Percentiles rank a stretch among this genome's conserved stretches.
These are phyloP conservation scores for Penicillium canariense DNA, from an alignment of 495 filamentous ascomycete genomes.

Conservation along the genomic window DNA sequence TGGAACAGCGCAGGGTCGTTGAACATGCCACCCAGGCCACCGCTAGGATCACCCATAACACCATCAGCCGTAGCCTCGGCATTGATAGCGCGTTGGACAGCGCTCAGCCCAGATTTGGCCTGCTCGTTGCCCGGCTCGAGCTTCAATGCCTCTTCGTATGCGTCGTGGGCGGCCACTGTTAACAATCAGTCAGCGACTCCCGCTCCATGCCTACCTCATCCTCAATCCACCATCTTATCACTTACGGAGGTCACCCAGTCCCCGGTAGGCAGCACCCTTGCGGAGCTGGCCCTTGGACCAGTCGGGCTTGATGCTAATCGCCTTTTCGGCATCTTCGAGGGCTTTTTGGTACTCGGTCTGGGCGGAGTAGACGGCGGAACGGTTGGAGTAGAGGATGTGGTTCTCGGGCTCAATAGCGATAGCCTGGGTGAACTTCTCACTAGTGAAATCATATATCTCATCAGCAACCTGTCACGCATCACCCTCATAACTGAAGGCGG, in stretches of 20 bases:
- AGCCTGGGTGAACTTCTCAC: constrained; percentile 90
- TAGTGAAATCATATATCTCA: constrained; percentile 29
- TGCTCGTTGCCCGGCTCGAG: constrained; percentile 88
- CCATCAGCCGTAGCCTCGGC: constrained; percentile 70
- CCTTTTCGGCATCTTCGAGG: constrained; percentile 86
- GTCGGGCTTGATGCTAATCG: constrained; percentile 90
- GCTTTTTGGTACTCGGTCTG: constrained; percentile 82
- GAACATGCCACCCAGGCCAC: constrained; percentile 85
- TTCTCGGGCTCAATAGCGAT: constrained; percentile 85
- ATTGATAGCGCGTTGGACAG: constrained; percentile 85
- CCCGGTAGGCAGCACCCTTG: constrained; percentile 88
- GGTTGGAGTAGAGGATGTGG: constrained; percentile 96
- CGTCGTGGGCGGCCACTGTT: constrained; percentile 74
- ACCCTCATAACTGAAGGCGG: constrained; percentile 24
- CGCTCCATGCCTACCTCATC: not conserved
- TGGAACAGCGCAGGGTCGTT: constrained; percentile 84
- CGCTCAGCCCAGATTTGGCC: constrained; percentile 79
- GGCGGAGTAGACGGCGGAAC: constrained; percentile 93
- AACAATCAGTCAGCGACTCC: not conserved
- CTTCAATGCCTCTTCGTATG: constrained; percentile 89
- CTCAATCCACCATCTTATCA: not conserved
- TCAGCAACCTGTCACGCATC: constrained; percentile 7
- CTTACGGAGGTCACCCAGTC: constrained; percentile 75
- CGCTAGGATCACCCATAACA: constrained; percentile 62
- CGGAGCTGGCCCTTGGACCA: constrained; percentile 96